Evolutionary conservation across 192 early-diverging fungal genomes (phyloP), one percentile per base, ranked within the genome.

Genomic region (Backusella tuberculispora): DNA sequence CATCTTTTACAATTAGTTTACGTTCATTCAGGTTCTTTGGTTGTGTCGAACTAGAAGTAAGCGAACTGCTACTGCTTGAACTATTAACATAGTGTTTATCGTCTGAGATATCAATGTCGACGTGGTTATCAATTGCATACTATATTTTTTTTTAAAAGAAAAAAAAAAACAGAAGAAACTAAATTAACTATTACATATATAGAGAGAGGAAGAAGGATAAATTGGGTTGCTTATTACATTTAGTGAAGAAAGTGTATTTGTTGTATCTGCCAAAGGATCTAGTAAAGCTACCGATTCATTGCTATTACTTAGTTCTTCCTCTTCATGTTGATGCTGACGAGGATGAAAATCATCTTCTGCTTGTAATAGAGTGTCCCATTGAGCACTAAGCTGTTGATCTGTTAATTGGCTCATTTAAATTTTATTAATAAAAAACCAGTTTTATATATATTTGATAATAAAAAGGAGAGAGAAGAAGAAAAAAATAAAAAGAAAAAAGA

Each of bases 1-100:
- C 90, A 71, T 96, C 92, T 14, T 79, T 85, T 8, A 99, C 91
- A 4, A 87, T 84, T 37, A 98, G 87, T 6, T 60, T 19, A 45
- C 44, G 44, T 5, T 37, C 29, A 17, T 9, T 10, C 9, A 5
- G 8, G 41, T 37, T 14, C 1, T 19, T 67, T 19, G 40, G 15
- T 10, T 17, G 38, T 15, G 24, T n/a, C 6, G 19, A 46, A 15
- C 4, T 26, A 34, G 26, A 7, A 37, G 21, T 60, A 17, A 40
- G 29, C 29, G 29, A 45, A 6, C 48, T 38, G 2, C 43, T 73
- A 19, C 56, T 44, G 5, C 43, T 69, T 24, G 38, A 29, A 34
- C 24, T 29, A 26, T 69, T 45, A 7, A 6, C 37, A 67, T 41
- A 42, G 4, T 53, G 41, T 24, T 48, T 69, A 38, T 71, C 63